Percentiles rank a stretch among this genome's conserved stretches.
Conservation (phyloP, 495 filamentous ascomycete genomes). For the Xylaria telfairii region DNA sequence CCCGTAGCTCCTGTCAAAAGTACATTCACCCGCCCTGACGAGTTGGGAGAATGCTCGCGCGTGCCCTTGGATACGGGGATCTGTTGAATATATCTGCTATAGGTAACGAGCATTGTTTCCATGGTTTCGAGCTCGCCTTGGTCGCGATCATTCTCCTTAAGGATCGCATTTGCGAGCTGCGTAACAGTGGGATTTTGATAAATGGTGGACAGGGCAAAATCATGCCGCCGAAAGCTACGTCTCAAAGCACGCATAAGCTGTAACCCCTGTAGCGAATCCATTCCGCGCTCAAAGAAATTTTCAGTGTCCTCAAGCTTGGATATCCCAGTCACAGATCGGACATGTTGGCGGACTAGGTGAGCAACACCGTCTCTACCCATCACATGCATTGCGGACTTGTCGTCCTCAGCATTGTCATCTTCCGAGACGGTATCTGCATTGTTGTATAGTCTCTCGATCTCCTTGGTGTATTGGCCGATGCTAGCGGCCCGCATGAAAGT, state of each 20-base stretch:
- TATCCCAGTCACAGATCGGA: neutral
- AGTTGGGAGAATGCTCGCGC: neutral
- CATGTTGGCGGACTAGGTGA: neutral
- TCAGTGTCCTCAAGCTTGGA: constrained; percentile 29
- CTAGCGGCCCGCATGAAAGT: constrained; percentile 52
- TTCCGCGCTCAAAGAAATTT: constrained; percentile 42
- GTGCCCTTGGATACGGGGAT: neutral
- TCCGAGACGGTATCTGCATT: constrained; percentile 24
- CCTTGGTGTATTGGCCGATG: constrained; percentile 51
- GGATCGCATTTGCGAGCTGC: constrained; percentile 33
- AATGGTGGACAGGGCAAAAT: constrained; percentile 35
- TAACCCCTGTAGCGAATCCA: constrained; percentile 58
- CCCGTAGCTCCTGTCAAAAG: constrained; percentile 66
- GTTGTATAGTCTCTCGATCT: constrained; percentile 55
- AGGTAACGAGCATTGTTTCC: neutral
- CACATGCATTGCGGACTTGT: neutral
- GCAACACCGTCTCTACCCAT: neutral
- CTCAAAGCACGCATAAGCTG: constrained; percentile 37
- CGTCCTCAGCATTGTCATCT: constrained; percentile 19
- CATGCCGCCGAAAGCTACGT: constrained; percentile 33
- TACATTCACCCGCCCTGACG: constrained; percentile 42
- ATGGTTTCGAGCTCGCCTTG: neutral
- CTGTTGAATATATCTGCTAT: neutral
- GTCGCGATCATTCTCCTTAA: neutral
- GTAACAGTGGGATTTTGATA: constrained; percentile 41